Conservation (phyloP, 1,284 basidiomycete species). For the Ceratobasidium sp. region DNA sequence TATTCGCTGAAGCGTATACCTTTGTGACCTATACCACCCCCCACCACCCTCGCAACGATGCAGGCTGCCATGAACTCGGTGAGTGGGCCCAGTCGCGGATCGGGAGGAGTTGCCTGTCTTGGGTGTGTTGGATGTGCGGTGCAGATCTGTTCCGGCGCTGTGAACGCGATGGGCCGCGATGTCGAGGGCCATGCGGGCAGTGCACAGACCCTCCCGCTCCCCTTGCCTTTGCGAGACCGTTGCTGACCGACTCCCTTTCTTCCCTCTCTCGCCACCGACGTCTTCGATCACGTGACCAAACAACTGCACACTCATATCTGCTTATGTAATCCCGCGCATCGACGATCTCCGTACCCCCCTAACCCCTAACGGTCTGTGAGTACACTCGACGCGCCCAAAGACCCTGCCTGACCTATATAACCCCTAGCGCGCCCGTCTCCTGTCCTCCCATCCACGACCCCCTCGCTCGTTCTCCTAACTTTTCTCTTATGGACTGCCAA, state of each 20-base stretch:
- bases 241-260: conserved; percentile 14
- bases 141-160: conserved; percentile 36
- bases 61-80: conserved; percentile 34
- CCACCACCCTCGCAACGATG: conserved; percentile 23
- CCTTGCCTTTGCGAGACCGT: background rate
- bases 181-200: conserved; percentile 1
- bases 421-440: conserved; percentile 24
- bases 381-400: background rate
- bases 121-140: conserved; percentile 3
- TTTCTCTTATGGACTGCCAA: conserved; percentile 14
- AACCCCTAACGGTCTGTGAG: conserved; percentile 22
- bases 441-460: conserved; percentile 19
- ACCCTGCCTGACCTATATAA: conserved; percentile 34
- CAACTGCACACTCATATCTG: conserved; percentile 9
- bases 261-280: background rate
- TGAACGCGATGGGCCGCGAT: background rate
- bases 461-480: conserved; percentile 25
- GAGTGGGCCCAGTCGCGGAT: conserved; percentile 7
- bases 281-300: conserved; percentile 30
- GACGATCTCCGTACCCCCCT: conserved; percentile 19
- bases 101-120: background rate
- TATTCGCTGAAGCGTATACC: conserved; percentile 8
- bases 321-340: conserved; percentile 34
- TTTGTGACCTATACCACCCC: conserved; percentile 33
- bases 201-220: background rate